These are phyloP conservation scores for Keithomyces neogunnii DNA, from an alignment of 2,329 filamentous ascomycete genomes.

Conservation along the genomic window DNA sequence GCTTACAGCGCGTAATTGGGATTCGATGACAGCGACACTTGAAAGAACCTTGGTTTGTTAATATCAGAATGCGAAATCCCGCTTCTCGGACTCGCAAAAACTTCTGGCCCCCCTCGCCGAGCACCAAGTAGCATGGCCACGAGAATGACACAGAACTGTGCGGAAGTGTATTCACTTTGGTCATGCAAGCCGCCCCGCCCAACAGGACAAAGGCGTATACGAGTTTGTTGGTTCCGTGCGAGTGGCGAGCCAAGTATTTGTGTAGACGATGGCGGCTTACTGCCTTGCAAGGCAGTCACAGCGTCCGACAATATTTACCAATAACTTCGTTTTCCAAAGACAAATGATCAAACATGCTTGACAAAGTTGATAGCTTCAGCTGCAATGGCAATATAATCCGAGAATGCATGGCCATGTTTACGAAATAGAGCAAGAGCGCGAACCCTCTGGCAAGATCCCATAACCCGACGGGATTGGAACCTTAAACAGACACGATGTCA, in stretches of 20 bases:
- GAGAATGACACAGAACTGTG: conserved; percentile 66
- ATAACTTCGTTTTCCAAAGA: conserved; percentile 44
- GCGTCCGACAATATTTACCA: conserved; percentile 41
- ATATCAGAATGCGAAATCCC: conserved; percentile 45
- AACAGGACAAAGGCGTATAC: conserved; percentile 72
- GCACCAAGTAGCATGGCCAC: conserved; percentile 52
- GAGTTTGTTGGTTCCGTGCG: conserved; percentile 54
- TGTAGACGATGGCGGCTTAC: conserved; percentile 39
- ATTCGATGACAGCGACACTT: conserved; percentile 7
- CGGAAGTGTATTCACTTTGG: conserved; percentile 51
- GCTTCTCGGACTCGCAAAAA: conserved; percentile 58
- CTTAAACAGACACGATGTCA: conserved; percentile 58
- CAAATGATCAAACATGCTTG: conserved; percentile 50
- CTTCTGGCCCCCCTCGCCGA: conserved; percentile 54
- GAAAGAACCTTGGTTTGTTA: conserved; percentile 36
- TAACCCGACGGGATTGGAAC: conserved; percentile 62
- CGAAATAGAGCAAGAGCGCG: conserved; percentile 51
- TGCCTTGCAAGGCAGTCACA: conserved; percentile 44
- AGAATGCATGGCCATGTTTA: conserved; percentile 56
- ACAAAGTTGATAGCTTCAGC: conserved; percentile 60
- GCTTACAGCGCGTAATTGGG: conserved; percentile 3
- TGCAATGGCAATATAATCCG: conserved; percentile 53
- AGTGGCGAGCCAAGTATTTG: conserved; percentile 51
- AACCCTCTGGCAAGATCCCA: conserved; percentile 55
- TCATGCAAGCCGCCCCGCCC: conserved; percentile 68